Conservation (phyloP, 371 early-diverging fungal genomes). For the Blakeslea trispora region DNA sequence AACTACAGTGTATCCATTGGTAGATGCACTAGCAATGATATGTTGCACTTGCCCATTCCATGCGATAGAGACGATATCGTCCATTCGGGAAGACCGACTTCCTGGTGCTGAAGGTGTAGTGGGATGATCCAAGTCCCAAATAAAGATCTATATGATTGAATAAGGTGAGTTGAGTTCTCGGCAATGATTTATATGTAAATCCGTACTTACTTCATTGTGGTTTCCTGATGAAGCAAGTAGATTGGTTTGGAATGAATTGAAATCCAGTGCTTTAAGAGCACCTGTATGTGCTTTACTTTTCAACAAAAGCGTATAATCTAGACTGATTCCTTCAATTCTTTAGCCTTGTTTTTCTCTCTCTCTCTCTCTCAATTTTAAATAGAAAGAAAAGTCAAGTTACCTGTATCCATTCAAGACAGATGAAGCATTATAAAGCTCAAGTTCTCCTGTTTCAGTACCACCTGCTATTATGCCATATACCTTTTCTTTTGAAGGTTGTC, state of each 20-base stretch:
- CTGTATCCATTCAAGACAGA: too few species aligned
- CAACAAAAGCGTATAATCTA: constrained; percentile 60
- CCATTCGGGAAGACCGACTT: constrained; percentile 77
- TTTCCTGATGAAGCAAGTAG: constrained; percentile 91
- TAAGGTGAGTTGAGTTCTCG: not conserved
- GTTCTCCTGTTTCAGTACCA: constrained; percentile 93
- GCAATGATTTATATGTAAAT: too few species aligned
- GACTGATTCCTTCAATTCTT: too few species aligned
- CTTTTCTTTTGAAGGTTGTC: constrained; percentile 10
- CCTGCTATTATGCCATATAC: constrained; percentile 89
- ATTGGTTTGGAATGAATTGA: constrained; percentile 86
- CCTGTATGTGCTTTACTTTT: constrained; percentile 82
- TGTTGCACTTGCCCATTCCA: constrained; percentile 96
- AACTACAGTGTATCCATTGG: constrained; percentile 90
- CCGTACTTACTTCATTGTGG: constrained; percentile 79
- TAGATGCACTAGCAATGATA: constrained; percentile 90
- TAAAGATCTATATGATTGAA: constrained; percentile 42
- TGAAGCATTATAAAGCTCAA: constrained; percentile 88
- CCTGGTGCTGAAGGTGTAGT: constrained; percentile 89
- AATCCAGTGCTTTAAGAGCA: constrained; percentile 89
- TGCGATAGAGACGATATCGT: constrained; percentile 84
- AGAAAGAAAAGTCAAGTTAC: too few species aligned
- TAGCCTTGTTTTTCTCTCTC: too few species aligned
- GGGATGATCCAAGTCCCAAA: constrained; percentile 93
- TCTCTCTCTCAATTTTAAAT: too few species aligned